Evolutionary conservation across 2,329 filamentous ascomycete species (phyloP), one percentile per base, ranked within the genome.

Genomic region (Helotiales sp.): DNA sequence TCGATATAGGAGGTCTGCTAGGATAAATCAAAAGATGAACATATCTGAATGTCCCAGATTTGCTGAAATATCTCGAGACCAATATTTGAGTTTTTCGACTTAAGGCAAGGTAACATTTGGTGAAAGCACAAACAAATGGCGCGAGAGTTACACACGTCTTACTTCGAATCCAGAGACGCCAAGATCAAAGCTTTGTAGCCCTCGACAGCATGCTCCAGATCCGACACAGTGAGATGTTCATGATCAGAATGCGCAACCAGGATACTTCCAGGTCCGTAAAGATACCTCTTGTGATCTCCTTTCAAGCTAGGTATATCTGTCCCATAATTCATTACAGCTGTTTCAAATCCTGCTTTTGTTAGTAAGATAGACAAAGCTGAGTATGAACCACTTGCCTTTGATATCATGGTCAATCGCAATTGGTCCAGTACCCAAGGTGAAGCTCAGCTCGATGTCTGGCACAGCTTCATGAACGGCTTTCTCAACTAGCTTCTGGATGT

Each of bases 161-260:
- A n/a, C n/a, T n/a, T n/a, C n/a, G n/a, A n/a, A 36, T 38, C 3
- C 13, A 38, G 15, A 7, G 34, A 38, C 15, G 13, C 34, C 15
- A 38, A n/a, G 4, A 38, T 38, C 34, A 38, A 38, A 17, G 34
- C 87, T 75, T 90, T 84, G 72, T 92, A 96, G 7, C 86, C 91
- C 61, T 86, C 80, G 0, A 96, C 90, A 2, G 91, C 88, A 48
- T 81, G 78, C 74, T 91, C 86, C 52, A 97, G 74, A 62, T 95
- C 87, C 25, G 79, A 81, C 34, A 93, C 84, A 24, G 82, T 89
- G 65, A 96, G 70, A 22, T 86, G 86, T 75, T 96, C 93, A 65
- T 93, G 80, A 62, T 90, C 87, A 0, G 87, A 88, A 71, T 97
- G 93, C 1, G 92, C 93, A 17, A 96, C 91, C 33, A 93, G 79